Evolutionary conservation across 805 yeast species (phyloP), one percentile per base, ranked within the genome.

Genomic region (Zygotorulaspora sp.): DNA sequence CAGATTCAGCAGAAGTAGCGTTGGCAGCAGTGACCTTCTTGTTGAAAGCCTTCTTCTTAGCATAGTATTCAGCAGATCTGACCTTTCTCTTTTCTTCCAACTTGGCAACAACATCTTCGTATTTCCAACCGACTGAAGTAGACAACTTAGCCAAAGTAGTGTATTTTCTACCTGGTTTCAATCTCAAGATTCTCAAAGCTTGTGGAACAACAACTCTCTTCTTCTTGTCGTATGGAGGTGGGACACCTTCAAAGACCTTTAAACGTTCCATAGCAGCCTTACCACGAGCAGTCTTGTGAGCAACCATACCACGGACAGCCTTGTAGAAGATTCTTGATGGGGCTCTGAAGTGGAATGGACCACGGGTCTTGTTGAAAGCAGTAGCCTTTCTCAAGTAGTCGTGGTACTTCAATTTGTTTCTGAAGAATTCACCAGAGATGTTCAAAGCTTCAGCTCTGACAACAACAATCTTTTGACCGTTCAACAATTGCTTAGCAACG

Each of bases 291-390:
- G 98, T 92, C 88, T 92, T 92, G 89, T 92, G 97, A 70, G 96
- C 77, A 66, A 92, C 77, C 99, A 92, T 92, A 77, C 99, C 99
- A 71, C 96, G 85, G 71, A 92, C 74, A 67, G 99, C 97, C 84
- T 92, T 92, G 94, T 89, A 89, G 76, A 92, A 88, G 75, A 92
- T 90, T 78, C 97, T 88, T 53, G 97, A 89, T 73, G 99, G 99
- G 53, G 99, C 99, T 77, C 97, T 92, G 96, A 92, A 92, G 74
- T 92, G 99, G 97, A 90, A 92, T 67, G 97, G 97, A 78, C 98
- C 99, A 72, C 88, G 83, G 66, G 79, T 83, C 78, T 88, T 88
- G 95, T 92, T 92, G 89, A 72, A 92, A 77, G 95, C 84, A 69
- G 98, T 89, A 65, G 94, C 85, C 83, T 92, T 92, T 83, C 98